Percentiles rank a stretch among this genome's conserved stretches.
These are phyloP conservation scores for Nannizziopsis barbatae DNA, from an alignment of 2,329 filamentous ascomycete species.

Conservation along the genomic window DNA sequence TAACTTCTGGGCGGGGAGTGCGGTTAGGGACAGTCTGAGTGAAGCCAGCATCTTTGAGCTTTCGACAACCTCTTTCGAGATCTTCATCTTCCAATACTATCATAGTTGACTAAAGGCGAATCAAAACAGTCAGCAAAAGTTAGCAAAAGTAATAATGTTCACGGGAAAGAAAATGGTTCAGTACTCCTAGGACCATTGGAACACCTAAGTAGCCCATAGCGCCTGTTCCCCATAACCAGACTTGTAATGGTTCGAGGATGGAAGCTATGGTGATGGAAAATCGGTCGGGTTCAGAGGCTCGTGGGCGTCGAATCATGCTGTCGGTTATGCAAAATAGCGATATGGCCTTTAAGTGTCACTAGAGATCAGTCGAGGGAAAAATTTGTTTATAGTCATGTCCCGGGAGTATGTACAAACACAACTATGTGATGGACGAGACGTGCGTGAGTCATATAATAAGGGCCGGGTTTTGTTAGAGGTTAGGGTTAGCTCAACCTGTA, in stretches of 20 bases:
- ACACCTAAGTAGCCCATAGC: slow-evolving; percentile 20
- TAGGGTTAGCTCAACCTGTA: no score
- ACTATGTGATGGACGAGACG: no score
- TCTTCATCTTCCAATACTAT: slow-evolving; percentile 20
- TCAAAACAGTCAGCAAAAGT: slow-evolving; percentile 11
- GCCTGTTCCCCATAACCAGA: slow-evolving; percentile 18
- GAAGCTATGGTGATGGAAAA: slow-evolving; percentile 14
- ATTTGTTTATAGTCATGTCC: no score
- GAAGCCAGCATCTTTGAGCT: slow-evolving; percentile 18
- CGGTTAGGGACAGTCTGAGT: slow-evolving; percentile 18
- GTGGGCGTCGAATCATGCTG: slow-evolving; percentile 16
- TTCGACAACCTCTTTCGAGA: slow-evolving; percentile 17
- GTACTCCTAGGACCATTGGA: slow-evolving; percentile 16
- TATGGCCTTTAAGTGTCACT: no score
- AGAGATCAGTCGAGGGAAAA: no score
- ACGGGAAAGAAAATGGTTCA: not conserved
- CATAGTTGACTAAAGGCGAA: slow-evolving; percentile 13
- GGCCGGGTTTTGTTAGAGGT: no score
- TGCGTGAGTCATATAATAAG: no score
- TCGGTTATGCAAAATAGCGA: not conserved
- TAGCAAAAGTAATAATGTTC: not conserved
- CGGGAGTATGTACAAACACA: no score
- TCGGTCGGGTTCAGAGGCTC: slow-evolving; percentile 19
- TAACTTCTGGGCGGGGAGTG: slow-evolving; percentile 11
- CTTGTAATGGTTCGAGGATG: slow-evolving; percentile 19